phyloP scores from a whole-genome alignment of 306 rosid species.

The Nissolia schottii region DNA sequence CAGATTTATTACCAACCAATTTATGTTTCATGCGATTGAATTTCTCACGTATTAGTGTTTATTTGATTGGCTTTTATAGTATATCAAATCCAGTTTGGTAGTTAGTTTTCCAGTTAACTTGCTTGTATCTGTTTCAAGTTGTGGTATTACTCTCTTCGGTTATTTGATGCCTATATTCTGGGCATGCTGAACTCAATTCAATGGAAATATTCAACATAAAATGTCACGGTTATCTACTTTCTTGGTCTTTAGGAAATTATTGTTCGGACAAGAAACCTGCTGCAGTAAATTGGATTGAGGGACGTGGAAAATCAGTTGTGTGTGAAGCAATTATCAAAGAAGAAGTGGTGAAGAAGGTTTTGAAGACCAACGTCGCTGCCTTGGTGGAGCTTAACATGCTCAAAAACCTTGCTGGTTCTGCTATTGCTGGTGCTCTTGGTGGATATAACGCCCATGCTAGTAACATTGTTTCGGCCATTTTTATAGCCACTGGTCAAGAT shows the following conservation, averaged over 20 bases:
- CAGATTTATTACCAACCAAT: neutral
- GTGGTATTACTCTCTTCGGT: neutral
- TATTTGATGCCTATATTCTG: constrained; percentile 5
- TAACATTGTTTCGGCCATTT: constrained; percentile 76
- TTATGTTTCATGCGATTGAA: neutral
- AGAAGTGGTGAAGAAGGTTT: constrained; percentile 63
- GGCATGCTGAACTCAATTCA: neutral
- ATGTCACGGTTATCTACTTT: neutral
- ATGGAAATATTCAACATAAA: neutral
- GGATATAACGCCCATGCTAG: constrained; percentile 82
- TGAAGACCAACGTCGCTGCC: constrained; percentile 60
- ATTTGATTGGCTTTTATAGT: neutral
- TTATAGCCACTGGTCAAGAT: constrained; percentile 81
- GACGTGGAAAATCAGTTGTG: constrained; percentile 76
- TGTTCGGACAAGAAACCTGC: constrained; percentile 85
- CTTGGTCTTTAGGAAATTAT: constrained; percentile 46
- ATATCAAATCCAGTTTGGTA: neutral
- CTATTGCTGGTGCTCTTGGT: constrained; percentile 71
- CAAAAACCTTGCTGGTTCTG: constrained; percentile 73
- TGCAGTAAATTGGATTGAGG: constrained; percentile 81
- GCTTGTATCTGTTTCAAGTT: constrained; percentile 6
- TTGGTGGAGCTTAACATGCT: constrained; percentile 79
- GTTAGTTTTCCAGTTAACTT: constrained; percentile 4
- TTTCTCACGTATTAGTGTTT: neutral
- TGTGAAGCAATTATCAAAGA: constrained; percentile 68